Percentiles rank a stretch among this genome's conserved stretches.
Evolutionary conservation across 2,329 filamentous ascomycete species (phyloP).

Genomic region (Penicillium sp.): DNA sequence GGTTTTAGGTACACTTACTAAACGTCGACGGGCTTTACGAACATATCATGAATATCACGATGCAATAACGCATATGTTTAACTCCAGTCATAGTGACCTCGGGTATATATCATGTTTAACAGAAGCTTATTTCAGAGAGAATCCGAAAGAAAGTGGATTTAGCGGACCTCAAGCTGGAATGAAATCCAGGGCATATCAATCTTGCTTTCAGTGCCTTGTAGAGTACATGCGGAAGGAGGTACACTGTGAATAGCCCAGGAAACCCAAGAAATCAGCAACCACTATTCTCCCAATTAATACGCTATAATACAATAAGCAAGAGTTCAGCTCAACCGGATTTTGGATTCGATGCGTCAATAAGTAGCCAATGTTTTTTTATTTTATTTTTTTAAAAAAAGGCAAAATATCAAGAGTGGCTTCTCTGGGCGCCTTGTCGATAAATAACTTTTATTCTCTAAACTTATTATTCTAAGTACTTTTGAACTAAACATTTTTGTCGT

Average conservation of each 20-base stretch:
- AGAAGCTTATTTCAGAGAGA: background rate
- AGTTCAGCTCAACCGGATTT: too few species aligned
- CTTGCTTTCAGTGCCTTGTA: too few species aligned
- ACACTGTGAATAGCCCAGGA: too few species aligned
- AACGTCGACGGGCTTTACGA: constrained; percentile 2
- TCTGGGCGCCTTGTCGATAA: too few species aligned
- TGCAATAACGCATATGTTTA: background rate
- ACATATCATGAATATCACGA: background rate
- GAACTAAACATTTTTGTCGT: background rate
- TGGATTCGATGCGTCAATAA: too few species aligned
- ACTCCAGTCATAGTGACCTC: background rate
- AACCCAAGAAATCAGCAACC: too few species aligned
- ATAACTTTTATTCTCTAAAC: too few species aligned
- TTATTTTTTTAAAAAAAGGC: too few species aligned
- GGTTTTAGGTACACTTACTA: constrained; percentile 39
- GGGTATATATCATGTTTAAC: background rate
- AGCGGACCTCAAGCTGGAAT: background rate
- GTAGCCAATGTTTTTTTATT: background rate
- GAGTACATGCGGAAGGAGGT: too few species aligned
- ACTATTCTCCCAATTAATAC: too few species aligned
- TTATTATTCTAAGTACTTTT: background rate
- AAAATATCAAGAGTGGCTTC: too few species aligned
- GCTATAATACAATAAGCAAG: too few species aligned
- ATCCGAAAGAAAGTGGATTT: background rate
- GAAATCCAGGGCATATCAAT: background rate